Base-by-base conservation (phyloP, 352 stramenopile genomes). In the Pythium diclinum region DNA sequence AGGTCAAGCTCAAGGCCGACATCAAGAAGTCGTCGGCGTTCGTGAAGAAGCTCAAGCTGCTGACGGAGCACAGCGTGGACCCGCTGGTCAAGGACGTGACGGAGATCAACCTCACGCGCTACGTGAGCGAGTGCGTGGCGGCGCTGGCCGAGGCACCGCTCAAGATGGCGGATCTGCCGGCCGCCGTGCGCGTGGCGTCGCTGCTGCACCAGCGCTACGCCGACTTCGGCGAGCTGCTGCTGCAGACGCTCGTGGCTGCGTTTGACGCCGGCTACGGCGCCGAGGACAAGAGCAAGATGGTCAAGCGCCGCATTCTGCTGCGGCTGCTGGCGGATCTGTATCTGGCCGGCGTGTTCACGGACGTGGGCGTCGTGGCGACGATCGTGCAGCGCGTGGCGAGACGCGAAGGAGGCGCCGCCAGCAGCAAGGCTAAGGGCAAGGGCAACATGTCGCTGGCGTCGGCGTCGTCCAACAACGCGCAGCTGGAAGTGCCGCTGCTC, bases 11-110 rank as follows among this genome's bases (percentile, higher is more conserved):
- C 56, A 99, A 99, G 74, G 94, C 91, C 58, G 96, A 99, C 81
- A 92, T 99, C 57, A 99, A 99, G 77, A 98, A 98, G 73, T 98
- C 91, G 57, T 99, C 94, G 33, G 93, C 96, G 36, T 99, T 99
- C 79, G 96, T 98, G 23, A 99, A 99, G 72, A 98, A 98, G 71
- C 88, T 99, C 60, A 87, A 87, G 58, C 66, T 83, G 63, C 77
- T 97, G 40, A 83, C 71, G 23, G 91, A 97, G 59, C 64, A 69
- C 62, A 84, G 79, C 51, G 77, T 82, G 47, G 77, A 88, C 33
- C 72, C 82, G n/a, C 65, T 97, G 32, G 60, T 88, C n/a, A 90
- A 88, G 36, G 91, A 98, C 63, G 80, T 92, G 0, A 64, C 68
- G 14, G 95, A 97, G 59, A 75, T 98, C 38, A 99, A 99, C 75